Evolutionary conservation across 106 monocot genomes (phyloP).

Genomic region (Amphibolis antarctica): DNA sequence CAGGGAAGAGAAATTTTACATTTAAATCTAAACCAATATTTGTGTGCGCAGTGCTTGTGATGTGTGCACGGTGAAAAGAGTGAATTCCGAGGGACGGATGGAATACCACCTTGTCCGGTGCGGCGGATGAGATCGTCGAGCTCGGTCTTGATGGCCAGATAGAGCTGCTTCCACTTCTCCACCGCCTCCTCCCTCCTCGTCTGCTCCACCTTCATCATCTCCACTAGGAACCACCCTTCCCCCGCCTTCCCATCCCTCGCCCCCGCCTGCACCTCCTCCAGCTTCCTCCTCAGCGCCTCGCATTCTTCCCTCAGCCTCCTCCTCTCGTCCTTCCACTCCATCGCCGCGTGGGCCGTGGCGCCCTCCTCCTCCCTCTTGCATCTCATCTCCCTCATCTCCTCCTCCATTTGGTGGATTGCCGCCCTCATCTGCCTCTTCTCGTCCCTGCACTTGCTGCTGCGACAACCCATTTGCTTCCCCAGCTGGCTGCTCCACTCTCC

Average conservation of each 20-base stretch:
- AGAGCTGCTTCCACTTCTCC: conserved; percentile 79
- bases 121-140: conserved; percentile 69
- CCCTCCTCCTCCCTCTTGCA: conserved; percentile 23
- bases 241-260: neutral
- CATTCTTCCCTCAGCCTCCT: conserved; percentile 31
- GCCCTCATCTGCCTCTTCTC: conserved; percentile 12
- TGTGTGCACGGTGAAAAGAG: too few species aligned
- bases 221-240: conserved; percentile 12
- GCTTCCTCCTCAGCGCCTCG: conserved; percentile 27
- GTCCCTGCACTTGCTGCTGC: neutral
- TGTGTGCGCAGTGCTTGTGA: too few species aligned
- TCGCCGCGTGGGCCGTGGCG: conserved; percentile 4
- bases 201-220: conserved; percentile 56
- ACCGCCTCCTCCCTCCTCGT: conserved; percentile 32
- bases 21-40: too few species aligned
- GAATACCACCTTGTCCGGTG: conserved; percentile 41
- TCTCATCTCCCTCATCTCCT: conserved; percentile 27
- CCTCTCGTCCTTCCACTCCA: conserved; percentile 30
- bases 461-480: neutral
- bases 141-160: conserved; percentile 76
- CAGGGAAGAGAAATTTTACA: too few species aligned
- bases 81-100: too few species aligned
- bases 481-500: neutral
- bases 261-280: conserved; percentile 26
- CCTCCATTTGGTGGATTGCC: conserved; percentile 31